Conservation (phyloP, 2,329 filamentous ascomycete genomes). For the Escovopsis sp. region DNA sequence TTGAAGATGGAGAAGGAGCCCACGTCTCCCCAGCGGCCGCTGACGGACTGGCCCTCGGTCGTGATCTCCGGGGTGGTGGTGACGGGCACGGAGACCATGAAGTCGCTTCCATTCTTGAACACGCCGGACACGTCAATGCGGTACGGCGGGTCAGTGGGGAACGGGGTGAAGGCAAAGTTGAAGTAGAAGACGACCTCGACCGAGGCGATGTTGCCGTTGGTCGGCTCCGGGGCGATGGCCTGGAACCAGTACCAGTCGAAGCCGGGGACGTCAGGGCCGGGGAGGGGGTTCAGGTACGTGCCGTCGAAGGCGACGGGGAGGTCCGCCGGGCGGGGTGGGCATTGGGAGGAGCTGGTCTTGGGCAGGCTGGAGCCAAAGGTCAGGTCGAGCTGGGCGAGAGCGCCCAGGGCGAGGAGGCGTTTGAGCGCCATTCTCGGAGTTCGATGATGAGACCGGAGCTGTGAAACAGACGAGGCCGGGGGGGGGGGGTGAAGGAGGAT, state of each 20-base stretch:
- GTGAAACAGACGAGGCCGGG: no score
- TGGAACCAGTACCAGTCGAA: conserved; percentile 1
- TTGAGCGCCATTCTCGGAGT: no score
- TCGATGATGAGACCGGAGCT: no score
- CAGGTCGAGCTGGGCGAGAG: no score
- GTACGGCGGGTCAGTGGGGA: not conserved
- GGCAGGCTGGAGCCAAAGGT: no score
- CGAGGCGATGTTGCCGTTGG: not conserved
- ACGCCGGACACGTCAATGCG: not conserved
- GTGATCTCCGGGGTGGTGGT: not conserved
- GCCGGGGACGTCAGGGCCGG: not conserved
- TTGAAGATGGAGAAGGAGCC: not conserved
- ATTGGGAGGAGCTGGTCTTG: no score
- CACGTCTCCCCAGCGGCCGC: not conserved
- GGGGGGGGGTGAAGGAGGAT: no score
- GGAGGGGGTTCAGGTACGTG: not conserved
- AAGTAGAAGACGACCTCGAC: not conserved
- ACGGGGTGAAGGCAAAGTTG: not conserved
- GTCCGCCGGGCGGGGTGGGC: no score
- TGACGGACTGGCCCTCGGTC: not conserved
- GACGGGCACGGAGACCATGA: not conserved
- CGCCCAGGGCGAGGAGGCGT: no score
- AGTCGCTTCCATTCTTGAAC: not conserved
- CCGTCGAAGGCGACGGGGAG: not conserved
- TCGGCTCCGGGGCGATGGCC: not conserved